Evolutionary conservation across 805 yeast species (phyloP), one percentile per base, ranked within the genome.

Genomic region (Candida tallmaniae): DNA sequence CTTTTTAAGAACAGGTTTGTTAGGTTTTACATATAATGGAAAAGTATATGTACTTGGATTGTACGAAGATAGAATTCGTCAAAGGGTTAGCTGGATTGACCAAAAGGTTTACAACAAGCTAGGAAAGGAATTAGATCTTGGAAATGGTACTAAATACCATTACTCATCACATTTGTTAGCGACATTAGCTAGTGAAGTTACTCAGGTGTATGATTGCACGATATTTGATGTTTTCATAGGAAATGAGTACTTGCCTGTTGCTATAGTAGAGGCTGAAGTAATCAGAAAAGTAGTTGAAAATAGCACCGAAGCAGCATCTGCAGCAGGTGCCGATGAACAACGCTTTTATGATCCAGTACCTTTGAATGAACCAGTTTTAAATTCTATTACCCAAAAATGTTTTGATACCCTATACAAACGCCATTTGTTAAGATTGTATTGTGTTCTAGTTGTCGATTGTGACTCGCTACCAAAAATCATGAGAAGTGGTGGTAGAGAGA

Each of bases 51-150:
- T 93, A 2, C 61, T 93, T 26, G 97, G 98, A 0, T 65, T 86
- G 24, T 86, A 88, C 44, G 98, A 93, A 48, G 98, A 93, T 56
- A 70, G 97, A 53, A 74, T 93, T 30, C 72, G 90, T 30, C 96
- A 88, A 56, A 62, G 81, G 39, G 71, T 77, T 10, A 74, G 82
- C 21, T 79, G 83, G 81, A 65, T 74, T 29, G 84, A 79, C 44
- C 76, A 72, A 39, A 63, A 65, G 39, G 46, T 59, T 9, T 54
- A 53, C 33, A 43, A 39, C 13, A 58, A 54, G 29, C 42, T 56
- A 27, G 52, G 52, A 15, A 48, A 52, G 33, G 58, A 51, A 25
- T 31, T 68, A 46, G 37, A 70, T 47, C 45, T 57, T 12, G 69
- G 62, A 9, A 56, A 56, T 29, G 68, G 66, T 11, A 54, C 66